These are phyloP conservation scores for Alternaria gansuensis DNA, from an alignment of 2,329 filamentous ascomycete species.

Conservation along the genomic window DNA sequence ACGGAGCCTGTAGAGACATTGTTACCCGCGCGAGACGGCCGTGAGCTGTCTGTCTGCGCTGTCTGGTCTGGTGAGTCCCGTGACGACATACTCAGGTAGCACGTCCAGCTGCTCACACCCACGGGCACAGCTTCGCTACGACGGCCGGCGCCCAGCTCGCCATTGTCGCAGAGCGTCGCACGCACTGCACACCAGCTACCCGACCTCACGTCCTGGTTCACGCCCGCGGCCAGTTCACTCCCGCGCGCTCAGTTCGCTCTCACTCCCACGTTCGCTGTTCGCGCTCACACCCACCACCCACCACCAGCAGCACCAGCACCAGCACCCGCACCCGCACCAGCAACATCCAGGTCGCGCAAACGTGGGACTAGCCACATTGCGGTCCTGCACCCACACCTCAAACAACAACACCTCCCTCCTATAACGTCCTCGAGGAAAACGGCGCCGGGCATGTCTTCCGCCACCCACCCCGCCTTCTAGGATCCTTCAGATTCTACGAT, in stretches of 20 bases:
- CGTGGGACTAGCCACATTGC: constrained; percentile 38
- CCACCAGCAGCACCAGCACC: no score
- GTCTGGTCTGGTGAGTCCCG: constrained; percentile 10
- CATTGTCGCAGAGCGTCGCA: constrained; percentile 26
- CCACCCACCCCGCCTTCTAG: constrained; percentile 41
- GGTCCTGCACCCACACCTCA: constrained; percentile 21
- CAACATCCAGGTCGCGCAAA: constrained; percentile 33
- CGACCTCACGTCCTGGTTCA: constrained; percentile 6
- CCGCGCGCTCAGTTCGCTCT: constrained; percentile 6
- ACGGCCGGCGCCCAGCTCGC: constrained; percentile 25
- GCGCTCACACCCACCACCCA: constrained; percentile 12
- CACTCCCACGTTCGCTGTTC: constrained; percentile 18
- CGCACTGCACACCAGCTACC: constrained; percentile 7
- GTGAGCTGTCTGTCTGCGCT: constrained; percentile 23
- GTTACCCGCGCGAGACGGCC: constrained; percentile 19
- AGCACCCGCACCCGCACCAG: constrained; percentile 10
- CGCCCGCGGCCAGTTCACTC: constrained; percentile 7
- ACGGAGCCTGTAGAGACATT: constrained; percentile 27
- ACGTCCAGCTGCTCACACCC: constrained; percentile 17
- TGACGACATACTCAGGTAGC: background rate
- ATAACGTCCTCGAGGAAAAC: constrained; percentile 25
- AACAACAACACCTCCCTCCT: constrained; percentile 13
- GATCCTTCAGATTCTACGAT: constrained; percentile 50
- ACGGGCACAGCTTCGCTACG: constrained; percentile 25
- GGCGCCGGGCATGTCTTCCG: constrained; percentile 44